Percentiles rank a stretch among this genome's conserved stretches.
Conservation (phyloP, 495 filamentous ascomycete species). For the Cercophora scortea region DNA sequence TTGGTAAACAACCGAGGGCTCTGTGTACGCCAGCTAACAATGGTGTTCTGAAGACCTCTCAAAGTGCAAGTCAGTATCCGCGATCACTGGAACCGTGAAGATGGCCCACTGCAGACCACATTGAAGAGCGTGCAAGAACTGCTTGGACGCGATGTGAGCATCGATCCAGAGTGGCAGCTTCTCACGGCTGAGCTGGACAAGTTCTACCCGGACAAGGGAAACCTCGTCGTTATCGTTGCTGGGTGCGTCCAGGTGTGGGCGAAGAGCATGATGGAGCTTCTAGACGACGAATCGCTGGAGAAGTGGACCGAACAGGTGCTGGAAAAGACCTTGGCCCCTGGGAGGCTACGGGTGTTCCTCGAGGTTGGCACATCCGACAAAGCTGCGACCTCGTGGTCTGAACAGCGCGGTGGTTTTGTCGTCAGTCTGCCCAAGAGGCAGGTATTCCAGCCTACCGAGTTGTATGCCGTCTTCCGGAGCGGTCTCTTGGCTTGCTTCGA, state of each 20-base stretch:
- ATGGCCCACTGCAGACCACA: conserved; percentile 14
- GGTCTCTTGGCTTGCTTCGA: conserved; percentile 21
- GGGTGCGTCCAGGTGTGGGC: conserved; percentile 17
- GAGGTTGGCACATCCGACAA: conserved; percentile 13
- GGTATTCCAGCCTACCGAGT: conserved; percentile 14
- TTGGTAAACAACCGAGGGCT: too few relatives aligned
- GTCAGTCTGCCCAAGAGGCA: conserved; percentile 22
- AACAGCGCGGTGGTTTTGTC: conserved; percentile 16
- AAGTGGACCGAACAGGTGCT: conserved; percentile 25
- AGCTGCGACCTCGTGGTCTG: conserved; percentile 16
- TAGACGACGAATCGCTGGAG: conserved; percentile 22
- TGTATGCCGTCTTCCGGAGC: conserved; percentile 21
- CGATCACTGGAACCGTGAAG: conserved; percentile 23
- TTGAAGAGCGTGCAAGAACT: conserved; percentile 14
- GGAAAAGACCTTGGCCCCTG: conserved; percentile 6
- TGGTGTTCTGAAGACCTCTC: conserved; percentile 19
- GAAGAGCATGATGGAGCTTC: conserved; percentile 19
- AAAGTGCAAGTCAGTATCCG: conserved; percentile 27
- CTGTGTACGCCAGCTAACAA: too few relatives aligned
- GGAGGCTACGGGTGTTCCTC: conserved; percentile 21
- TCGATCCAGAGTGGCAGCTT: conserved; percentile 27
- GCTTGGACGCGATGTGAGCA: conserved; percentile 22
- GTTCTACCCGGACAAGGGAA: conserved; percentile 24
- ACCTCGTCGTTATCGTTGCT: conserved; percentile 19
- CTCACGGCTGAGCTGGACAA: conserved; percentile 19